Percentiles rank a stretch among this genome's conserved stretches.
Conservation (phyloP, 1,139 yeast genomes). For the Suhomyces ambrosiae region DNA sequence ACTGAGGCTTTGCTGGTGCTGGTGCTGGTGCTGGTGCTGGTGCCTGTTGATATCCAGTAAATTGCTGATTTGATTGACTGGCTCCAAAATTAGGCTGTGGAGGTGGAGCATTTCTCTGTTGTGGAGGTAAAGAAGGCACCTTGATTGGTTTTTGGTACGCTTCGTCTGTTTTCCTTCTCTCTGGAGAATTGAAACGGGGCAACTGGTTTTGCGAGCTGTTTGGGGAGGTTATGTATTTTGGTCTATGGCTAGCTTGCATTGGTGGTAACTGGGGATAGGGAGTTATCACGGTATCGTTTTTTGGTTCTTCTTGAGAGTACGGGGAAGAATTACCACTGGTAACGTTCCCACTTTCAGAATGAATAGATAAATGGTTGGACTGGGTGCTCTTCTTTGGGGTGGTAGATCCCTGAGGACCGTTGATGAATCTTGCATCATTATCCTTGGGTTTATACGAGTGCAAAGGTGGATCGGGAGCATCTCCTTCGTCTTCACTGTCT, state of each 20-base stretch:
- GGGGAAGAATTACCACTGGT: conserved; percentile 24
- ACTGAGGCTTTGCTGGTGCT: no score
- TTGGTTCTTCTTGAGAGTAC: conserved; percentile 18
- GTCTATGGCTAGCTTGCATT: conserved; percentile 23
- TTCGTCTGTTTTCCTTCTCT: conserved; percentile 4
- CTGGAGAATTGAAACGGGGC: conserved; percentile 19
- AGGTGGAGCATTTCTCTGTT: conserved; percentile 2
- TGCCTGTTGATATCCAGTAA: background rate
- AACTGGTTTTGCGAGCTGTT: conserved; percentile 36
- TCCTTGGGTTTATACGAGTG: conserved; percentile 13
- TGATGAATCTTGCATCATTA: conserved; percentile 14
- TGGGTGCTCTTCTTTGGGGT: conserved; percentile 19
- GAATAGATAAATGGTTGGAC: conserved; percentile 26
- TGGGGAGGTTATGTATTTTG: conserved; percentile 40
- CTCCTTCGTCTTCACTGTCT: conserved; percentile 21
- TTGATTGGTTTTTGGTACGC: conserved; percentile 5
- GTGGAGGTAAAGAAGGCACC: conserved; percentile 14
- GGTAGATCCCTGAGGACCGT: conserved; percentile 24
- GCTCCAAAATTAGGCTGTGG: conserved; percentile 1
- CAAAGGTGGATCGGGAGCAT: conserved; percentile 30
- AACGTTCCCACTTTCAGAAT: conserved; percentile 32
- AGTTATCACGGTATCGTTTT: conserved; percentile 6
- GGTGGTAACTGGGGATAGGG: conserved; percentile 17
- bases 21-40: no score
- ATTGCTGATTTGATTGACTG: background rate